phyloP scores from a whole-genome alignment of 805 yeast species.

The Barnettozyma wickerhamii region DNA sequence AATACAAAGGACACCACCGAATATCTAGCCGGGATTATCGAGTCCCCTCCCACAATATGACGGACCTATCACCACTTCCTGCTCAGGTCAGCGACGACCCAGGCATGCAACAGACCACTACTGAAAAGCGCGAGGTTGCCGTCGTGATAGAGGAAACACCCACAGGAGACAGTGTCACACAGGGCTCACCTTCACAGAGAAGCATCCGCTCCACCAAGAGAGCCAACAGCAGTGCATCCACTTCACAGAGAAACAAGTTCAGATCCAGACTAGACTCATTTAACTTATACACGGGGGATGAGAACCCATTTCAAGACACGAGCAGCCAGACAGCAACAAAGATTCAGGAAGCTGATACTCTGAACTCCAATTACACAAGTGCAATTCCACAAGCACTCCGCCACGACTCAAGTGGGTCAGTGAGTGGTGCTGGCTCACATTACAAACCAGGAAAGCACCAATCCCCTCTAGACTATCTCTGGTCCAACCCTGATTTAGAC shows the following conservation, averaged over 20 bases:
- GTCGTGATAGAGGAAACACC: neutral
- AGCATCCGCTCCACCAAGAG: slow-evolving; percentile 14
- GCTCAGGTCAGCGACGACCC: neutral
- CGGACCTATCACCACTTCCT: slow-evolving; percentile 1
- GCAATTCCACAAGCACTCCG: slow-evolving; percentile 3
- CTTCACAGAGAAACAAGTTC: slow-evolving; percentile 23
- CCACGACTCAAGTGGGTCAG: slow-evolving; percentile 5
- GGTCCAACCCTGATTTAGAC: slow-evolving; percentile 14
- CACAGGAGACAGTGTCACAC: too few species aligned
- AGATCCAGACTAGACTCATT: slow-evolving; percentile 16
- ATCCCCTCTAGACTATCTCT: slow-evolving; percentile 20
- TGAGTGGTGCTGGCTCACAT: neutral
- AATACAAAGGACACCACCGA: too few species aligned
- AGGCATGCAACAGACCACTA: neutral
- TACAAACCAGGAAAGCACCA: slow-evolving; percentile 5
- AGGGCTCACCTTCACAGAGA: neutral
- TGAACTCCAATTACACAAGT: slow-evolving; percentile 5
- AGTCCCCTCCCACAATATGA: neutral
- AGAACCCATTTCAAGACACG: slow-evolving; percentile 2
- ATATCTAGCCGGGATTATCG: too few species aligned
- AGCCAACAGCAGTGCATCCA: slow-evolving; percentile 19
- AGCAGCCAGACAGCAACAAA: neutral
- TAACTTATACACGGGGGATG: neutral
- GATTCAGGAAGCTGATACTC: neutral
- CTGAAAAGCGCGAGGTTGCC: neutral